Evolutionary conservation across 352 stramenopile species (phyloP).

Genomic region (Pythium scleroteichum): DNA sequence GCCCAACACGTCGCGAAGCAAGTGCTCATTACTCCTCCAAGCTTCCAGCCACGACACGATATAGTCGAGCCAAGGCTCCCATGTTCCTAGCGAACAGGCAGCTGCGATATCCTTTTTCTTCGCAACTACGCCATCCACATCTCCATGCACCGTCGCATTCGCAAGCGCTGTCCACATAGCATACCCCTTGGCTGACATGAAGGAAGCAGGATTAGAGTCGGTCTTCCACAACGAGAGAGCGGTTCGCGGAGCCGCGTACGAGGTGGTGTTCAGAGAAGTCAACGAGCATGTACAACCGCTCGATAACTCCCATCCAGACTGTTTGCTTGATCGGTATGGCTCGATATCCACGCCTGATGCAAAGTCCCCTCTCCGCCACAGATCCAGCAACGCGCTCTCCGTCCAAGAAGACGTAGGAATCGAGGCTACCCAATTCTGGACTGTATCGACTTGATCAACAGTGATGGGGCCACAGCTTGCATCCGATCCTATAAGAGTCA

Average conservation of each 20-base stretch:
- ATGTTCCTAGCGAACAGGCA: constrained; percentile 30
- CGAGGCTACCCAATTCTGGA: constrained; percentile 43
- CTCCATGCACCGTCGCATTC: constrained; percentile 4
- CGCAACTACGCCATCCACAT: constrained; percentile 14
- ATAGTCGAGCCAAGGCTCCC: constrained; percentile 59
- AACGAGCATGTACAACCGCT: constrained; percentile 43
- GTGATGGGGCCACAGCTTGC: constrained; percentile 37
- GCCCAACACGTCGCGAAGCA: constrained; percentile 56
- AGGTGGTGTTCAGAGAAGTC: constrained; percentile 33
- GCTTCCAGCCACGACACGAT: constrained; percentile 52
- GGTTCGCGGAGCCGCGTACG: constrained; percentile 47
- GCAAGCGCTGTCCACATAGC: constrained; percentile 40
- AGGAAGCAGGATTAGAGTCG: constrained; percentile 32
- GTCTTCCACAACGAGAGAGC: constrained; percentile 50
- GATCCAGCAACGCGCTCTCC: constrained; percentile 47
- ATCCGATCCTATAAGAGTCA: constrained; percentile 28
- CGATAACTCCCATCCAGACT: constrained; percentile 55
- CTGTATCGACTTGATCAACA: constrained; percentile 28
- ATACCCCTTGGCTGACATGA: constrained; percentile 44
- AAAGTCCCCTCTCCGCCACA: constrained; percentile 60
- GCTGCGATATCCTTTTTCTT: constrained; percentile 31
- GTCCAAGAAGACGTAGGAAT: constrained; percentile 37
- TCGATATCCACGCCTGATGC: constrained; percentile 47
- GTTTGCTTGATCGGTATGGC: constrained; percentile 48
- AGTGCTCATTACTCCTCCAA: constrained; percentile 56